Conservation (phyloP, 345 rosid species). For the Viola odorata region DNA sequence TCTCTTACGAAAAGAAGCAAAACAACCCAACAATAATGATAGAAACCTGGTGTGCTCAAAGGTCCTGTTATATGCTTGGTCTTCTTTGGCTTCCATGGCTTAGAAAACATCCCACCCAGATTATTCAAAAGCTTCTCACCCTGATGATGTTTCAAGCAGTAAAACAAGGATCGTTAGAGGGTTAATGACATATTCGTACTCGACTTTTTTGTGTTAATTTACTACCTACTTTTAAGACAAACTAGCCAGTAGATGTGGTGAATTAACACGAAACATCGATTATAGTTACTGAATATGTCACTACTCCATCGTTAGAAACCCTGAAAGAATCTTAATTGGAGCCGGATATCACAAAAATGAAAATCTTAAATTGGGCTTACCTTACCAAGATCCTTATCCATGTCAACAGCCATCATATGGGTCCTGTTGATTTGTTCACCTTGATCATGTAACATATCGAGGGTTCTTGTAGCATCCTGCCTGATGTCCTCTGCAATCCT, state of each 20-base stretch:
- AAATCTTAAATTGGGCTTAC: too few relatives aligned
- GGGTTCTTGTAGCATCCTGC: conserved; percentile 25
- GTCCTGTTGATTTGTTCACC: conserved; percentile 30
- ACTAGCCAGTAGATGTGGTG: neutral
- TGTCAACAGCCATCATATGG: conserved; percentile 25
- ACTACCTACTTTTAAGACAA: neutral
- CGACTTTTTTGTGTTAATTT: neutral
- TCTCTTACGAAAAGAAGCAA: neutral
- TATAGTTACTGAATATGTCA: too few relatives aligned
- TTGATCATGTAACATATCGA: conserved; percentile 28
- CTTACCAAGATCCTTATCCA: conserved; percentile 27
- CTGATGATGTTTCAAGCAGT: neutral
- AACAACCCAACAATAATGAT: neutral
- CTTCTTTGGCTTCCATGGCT: conserved; percentile 31
- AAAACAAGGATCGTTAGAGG: neutral
- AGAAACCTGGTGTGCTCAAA: conserved; percentile 22
- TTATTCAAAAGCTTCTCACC: conserved; percentile 30
- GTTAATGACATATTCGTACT: neutral
- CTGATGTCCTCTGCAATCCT: conserved; percentile 24
- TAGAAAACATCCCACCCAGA: conserved; percentile 33
- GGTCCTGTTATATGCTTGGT: conserved; percentile 22
- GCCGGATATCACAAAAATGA: too few relatives aligned
- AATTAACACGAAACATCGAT: neutral
- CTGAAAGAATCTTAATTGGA: too few relatives aligned
- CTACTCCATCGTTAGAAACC: too few relatives aligned